A percentile compares a stretch with the other conserved stretches of the same genome.
Evolutionary conservation across 768 basidiomycete genomes (phyloP).

Genomic region (Lactarius sp.): DNA sequence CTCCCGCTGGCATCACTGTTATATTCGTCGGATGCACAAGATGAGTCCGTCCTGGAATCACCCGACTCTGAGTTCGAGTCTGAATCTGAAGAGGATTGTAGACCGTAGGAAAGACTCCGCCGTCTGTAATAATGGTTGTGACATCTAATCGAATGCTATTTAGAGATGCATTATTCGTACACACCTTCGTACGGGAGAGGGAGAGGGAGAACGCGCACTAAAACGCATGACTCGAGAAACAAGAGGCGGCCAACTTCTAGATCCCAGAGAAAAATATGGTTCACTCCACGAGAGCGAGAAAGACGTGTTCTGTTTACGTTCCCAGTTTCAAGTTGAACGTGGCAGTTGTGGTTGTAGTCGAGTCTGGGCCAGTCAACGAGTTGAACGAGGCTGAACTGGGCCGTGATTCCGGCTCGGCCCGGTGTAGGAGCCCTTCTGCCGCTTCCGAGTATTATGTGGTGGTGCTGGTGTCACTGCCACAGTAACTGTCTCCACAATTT

Average conservation of each 20-base stretch:
- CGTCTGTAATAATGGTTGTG: slow-evolving; percentile 2
- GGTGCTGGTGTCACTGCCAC: neutral
- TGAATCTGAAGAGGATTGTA: slow-evolving; percentile 17
- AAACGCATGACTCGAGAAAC: slow-evolving; percentile 13
- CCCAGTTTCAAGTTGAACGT: neutral
- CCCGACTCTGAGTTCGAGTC: slow-evolving; percentile 9
- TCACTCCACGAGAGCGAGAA: neutral
- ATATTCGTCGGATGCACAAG: slow-evolving; percentile 17
- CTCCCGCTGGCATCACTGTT: slow-evolving; percentile 4
- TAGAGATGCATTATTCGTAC: neutral
- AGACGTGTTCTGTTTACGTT: neutral
- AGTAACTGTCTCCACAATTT: neutral
- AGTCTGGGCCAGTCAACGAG: neutral
- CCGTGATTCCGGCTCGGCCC: neutral
- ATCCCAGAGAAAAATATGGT: neutral
- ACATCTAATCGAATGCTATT: neutral
- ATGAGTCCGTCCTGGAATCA: slow-evolving; percentile 1
- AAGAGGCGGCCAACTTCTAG: neutral
- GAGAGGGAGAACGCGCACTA: slow-evolving; percentile 21
- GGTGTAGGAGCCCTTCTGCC: neutral
- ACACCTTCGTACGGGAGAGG: slow-evolving; percentile 14
- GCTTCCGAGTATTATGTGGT: no score
- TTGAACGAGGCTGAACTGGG: neutral
- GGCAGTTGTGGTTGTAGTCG: neutral
- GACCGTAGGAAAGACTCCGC: slow-evolving; percentile 21